Conservation (phyloP, 352 stramenopile genomes). For the Globisporangium barbulae region DNA sequence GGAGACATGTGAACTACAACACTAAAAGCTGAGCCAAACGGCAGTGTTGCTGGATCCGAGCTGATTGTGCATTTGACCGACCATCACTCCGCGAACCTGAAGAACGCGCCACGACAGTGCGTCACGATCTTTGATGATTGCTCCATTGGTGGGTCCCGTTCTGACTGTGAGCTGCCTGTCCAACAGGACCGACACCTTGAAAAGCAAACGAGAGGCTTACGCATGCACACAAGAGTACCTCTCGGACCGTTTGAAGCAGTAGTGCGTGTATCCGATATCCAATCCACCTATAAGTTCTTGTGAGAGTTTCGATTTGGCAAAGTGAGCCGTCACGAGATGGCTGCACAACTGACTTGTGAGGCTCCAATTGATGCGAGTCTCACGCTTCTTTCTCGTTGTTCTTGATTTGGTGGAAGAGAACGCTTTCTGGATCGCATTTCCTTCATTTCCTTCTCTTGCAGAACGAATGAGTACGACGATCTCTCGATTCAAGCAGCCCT, state of each 20-base stretch:
- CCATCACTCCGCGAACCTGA: conserved; percentile 2
- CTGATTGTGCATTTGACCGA: not conserved
- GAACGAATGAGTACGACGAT: not conserved
- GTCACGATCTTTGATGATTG: conserved; percentile 14
- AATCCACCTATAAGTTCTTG: not conserved
- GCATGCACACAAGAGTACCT: too few species aligned
- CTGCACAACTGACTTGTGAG: too few species aligned
- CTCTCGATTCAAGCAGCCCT: too few species aligned
- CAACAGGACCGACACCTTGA: too few species aligned
- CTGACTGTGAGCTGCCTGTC: not conserved
- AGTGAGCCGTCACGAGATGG: too few species aligned
- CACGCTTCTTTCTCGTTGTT: not conserved
- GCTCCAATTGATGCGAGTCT: not conserved
- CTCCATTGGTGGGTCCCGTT: not conserved
- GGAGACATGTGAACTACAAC: conserved; percentile 1
- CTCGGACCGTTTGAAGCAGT: too few species aligned
- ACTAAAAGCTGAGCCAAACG: too few species aligned
- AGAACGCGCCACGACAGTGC: conserved; percentile 11
- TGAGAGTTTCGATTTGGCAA: too few species aligned
- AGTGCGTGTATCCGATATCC: not conserved
- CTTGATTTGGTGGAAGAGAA: not conserved
- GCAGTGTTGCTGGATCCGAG: not conserved
- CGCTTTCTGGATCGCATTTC: not conserved
- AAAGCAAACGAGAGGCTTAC: too few species aligned
- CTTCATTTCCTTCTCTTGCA: not conserved